Base-by-base conservation (phyloP, 805 yeast species). In the Monosporozyma servazzii region DNA sequence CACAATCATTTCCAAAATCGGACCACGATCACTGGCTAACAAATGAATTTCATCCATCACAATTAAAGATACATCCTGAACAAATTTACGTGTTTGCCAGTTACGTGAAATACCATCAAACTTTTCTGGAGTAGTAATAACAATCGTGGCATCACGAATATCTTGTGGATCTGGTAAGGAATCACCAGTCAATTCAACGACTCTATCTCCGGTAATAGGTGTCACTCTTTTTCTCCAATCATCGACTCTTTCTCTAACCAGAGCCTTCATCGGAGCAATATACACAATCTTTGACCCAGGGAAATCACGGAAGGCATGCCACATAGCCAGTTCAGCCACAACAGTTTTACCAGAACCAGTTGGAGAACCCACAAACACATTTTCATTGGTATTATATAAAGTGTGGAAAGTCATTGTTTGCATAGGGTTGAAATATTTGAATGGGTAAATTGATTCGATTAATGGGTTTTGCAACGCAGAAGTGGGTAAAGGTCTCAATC, bases 271-370 rank as follows among this genome's bases (percentile, higher is more conserved):
- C 0, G 97, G 97, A 0, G 96, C 96, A 41, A 89, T 91, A 62
- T 89, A 93, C 7, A 93, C 85, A 51, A 93, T 85, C 62, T 93
- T 93, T 1, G 88, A 80, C 10, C 82, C 80, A 0, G 97, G 96
- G 52, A 76, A 81, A 46, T 86, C 84, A 45, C 77, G 79, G 65
- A 91, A 86, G 0, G 99, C 97, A 65, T 89, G 91, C 97, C 98
- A 93, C 15, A 93, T 87, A 0, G 98, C 98, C 51, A 93, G 69
- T 64, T 93, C 99, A 0, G 98, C 96, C 29, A 95, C 98, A 33
- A 93, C 85, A 0, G 99, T 93, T 67, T 93, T 93, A 58, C 99
- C 99, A 0, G 97, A 91, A 23, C 99, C 99, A 2, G 99, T 93
- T 2, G 99, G 99, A 0, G 98, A 89, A 9, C 99, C 99, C 45